Base-by-base conservation (phyloP, 2,329 filamentous ascomycete species). In the Trichoderma atroviride region DNA sequence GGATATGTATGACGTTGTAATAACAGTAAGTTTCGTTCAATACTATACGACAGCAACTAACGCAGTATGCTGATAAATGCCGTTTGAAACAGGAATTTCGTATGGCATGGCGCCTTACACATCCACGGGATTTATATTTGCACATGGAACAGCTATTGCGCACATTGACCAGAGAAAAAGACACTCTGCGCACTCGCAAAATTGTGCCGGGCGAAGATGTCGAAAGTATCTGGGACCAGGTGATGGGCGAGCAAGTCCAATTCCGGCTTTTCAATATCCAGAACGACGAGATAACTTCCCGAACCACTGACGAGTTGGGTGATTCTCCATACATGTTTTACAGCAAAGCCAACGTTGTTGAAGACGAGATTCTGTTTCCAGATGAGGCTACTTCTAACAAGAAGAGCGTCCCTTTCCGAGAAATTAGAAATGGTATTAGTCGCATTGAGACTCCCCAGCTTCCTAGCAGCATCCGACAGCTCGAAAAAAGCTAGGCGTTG, bases 281-380 rank as follows among this genome's bases (percentile, higher is more conserved):
- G 1, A 63, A 16, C 33, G 67, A n/a, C 7, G 33, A 55, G 0
- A 27, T 75, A 3, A 73, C 58, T 5, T 58, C 11, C 10, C 70
- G 64, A 10, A 65, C 22, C 10, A 52, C 58, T 1, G 11, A 31
- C 1, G 74, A 73, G 0, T 1, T 72, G 11, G 57, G 53, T 5
- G 13, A 33, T 3, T 67, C 61, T 0, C 69, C 69, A 1, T 76
- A 77, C 58, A 62, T 74, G 59, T 77, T 77, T 65, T 77, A 77
- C 58, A 77, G 73, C 64, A 56, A 74, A 7, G 74, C 69, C 13
- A 74, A 76, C 22, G 58, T 56, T 2, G 69, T 55, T 3, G 75
- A 77, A 52, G 76, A 77, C 10, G 65, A 53, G 2, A 58, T 77
- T 6, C 37, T 77, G 16, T 77, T 77, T 11, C 75, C 75, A 0